Percentiles rank a stretch among this genome's conserved stretches.
Conservation (phyloP, 2,329 filamentous ascomycete species). For the Ascochyta clinopodiicola region DNA sequence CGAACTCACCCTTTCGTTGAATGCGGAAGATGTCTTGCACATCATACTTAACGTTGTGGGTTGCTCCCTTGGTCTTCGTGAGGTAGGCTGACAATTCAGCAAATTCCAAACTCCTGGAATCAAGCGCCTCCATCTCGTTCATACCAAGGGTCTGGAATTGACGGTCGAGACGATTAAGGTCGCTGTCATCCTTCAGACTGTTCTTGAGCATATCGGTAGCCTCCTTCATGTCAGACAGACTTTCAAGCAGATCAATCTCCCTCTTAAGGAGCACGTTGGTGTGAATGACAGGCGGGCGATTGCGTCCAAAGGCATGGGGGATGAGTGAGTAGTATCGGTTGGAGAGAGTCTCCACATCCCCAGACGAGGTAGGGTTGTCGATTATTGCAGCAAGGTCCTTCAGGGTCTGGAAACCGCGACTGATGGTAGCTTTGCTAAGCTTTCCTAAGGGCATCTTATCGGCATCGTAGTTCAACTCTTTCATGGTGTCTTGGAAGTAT, state of each 20-base stretch:
- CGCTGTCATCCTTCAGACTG: slow-evolving; percentile 55
- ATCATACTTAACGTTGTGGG: slow-evolving; percentile 67
- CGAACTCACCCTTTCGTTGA: slow-evolving; percentile 73
- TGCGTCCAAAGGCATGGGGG: slow-evolving; percentile 79
- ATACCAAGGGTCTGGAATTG: slow-evolving; percentile 75
- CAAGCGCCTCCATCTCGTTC: slow-evolving; percentile 76
- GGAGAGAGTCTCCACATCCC: slow-evolving; percentile 69
- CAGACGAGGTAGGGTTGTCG: slow-evolving; percentile 58
- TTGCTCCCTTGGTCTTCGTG: slow-evolving; percentile 67
- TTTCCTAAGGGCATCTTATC: slow-evolving; percentile 85
- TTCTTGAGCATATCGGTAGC: slow-evolving; percentile 78
- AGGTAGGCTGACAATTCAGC: slow-evolving; percentile 71
- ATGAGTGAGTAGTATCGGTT: slow-evolving; percentile 83
- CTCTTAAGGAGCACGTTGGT: slow-evolving; percentile 66
- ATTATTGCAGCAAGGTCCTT: slow-evolving; percentile 76
- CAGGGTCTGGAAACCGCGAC: slow-evolving; percentile 75
- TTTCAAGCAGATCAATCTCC: slow-evolving; percentile 82
- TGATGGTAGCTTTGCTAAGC: slow-evolving; percentile 79
- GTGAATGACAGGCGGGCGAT: slow-evolving; percentile 72
- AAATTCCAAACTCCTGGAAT: slow-evolving; percentile 67
- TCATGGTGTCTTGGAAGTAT: slow-evolving; percentile 73
- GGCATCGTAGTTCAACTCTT: slow-evolving; percentile 71
- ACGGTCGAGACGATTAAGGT: slow-evolving; percentile 71
- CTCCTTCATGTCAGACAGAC: slow-evolving; percentile 84
- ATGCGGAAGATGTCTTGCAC: slow-evolving; percentile 83